phyloP scores from a whole-genome alignment of 2,329 filamentous ascomycete genomes.

The Thelonectria discophora region DNA sequence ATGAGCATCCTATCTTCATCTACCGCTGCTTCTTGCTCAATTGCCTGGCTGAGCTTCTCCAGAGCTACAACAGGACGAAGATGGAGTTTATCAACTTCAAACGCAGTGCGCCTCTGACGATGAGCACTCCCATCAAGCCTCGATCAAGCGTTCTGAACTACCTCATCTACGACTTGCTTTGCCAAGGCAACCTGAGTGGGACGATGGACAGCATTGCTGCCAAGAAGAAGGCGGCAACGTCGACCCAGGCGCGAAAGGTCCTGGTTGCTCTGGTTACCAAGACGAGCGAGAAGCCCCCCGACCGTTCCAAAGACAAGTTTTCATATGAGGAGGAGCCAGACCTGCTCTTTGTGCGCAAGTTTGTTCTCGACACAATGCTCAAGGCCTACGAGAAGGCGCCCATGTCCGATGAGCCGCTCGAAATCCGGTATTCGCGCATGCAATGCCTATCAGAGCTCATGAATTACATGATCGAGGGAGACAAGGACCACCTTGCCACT shows the following conservation, averaged over 20 bases:
- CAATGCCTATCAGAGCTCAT: slow-evolving; percentile 91
- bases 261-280: slow-evolving; percentile 88
- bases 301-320: slow-evolving; percentile 65
- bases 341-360: slow-evolving; percentile 90
- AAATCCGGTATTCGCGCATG: slow-evolving; percentile 87
- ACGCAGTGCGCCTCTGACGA: slow-evolving; percentile 83
- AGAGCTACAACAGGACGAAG: slow-evolving; percentile 93
- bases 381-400: slow-evolving; percentile 92
- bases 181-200: slow-evolving; percentile 67
- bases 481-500: slow-evolving; percentile 65
- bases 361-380: slow-evolving; percentile 91
- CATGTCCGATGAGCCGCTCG: slow-evolving; percentile 78
- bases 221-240: slow-evolving; percentile 88
- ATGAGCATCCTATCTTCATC: slow-evolving; percentile 94
- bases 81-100: slow-evolving; percentile 99
- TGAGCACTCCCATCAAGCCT: slow-evolving; percentile 90
- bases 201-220: slow-evolving; percentile 77
- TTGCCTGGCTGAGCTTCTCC: slow-evolving; percentile 87
- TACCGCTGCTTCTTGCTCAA: slow-evolving; percentile 96
- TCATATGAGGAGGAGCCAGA: slow-evolving; percentile 82
- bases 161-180: slow-evolving; percentile 80
- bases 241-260: slow-evolving; percentile 84
- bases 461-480: slow-evolving; percentile 87
- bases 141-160: slow-evolving; percentile 94
- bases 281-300: slow-evolving; percentile 78